Percentiles rank a stretch among this genome's conserved stretches.
phyloP scores from a whole-genome alignment of 1,284 basidiomycete species.

The Peniophora sp. region DNA sequence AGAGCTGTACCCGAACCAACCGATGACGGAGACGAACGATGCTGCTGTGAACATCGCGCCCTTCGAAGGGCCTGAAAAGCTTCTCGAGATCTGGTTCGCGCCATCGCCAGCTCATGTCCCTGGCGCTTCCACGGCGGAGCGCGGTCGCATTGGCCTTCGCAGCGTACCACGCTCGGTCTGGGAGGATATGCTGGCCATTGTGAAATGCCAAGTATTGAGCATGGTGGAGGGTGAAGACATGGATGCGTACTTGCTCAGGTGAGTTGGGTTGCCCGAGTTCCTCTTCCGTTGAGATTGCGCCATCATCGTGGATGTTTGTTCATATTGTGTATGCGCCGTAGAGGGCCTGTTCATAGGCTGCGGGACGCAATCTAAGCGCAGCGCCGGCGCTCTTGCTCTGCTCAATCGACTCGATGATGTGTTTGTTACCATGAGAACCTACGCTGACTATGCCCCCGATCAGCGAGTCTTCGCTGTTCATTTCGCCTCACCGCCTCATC shows the following conservation, averaged over 20 bases:
- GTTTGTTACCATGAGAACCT: no score
- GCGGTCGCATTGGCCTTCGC: conserved; percentile 62
- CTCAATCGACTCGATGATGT: no score
- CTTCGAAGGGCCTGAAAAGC: conserved; percentile 91
- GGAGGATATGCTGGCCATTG: conserved; percentile 97
- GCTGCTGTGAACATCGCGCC: conserved; percentile 38
- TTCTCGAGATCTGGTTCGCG: conserved; percentile 97
- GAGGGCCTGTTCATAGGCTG: no score
- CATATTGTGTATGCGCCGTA: no score
- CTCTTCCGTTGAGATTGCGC: conserved; percentile 2
- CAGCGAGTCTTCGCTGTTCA: conserved; percentile 97
- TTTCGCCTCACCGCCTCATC: conserved; percentile 93
- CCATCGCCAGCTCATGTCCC: conserved; percentile 61
- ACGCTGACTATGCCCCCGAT: neutral
- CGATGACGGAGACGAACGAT: conserved; percentile 27
- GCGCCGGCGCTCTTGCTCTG: no score
- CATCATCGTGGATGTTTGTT: no score
- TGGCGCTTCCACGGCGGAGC: conserved; percentile 26
- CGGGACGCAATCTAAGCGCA: no score
- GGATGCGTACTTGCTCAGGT: conserved; percentile 97
- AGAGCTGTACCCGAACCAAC: conserved; percentile 5
- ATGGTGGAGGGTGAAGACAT: conserved; percentile 81
- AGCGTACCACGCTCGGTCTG: conserved; percentile 73
- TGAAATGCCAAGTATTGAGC: conserved; percentile 95
- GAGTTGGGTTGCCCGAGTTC: conserved; percentile 20